These are phyloP conservation scores for Candida sp. DNA, from an alignment of 1,139 yeast species.

Conservation along the genomic window DNA sequence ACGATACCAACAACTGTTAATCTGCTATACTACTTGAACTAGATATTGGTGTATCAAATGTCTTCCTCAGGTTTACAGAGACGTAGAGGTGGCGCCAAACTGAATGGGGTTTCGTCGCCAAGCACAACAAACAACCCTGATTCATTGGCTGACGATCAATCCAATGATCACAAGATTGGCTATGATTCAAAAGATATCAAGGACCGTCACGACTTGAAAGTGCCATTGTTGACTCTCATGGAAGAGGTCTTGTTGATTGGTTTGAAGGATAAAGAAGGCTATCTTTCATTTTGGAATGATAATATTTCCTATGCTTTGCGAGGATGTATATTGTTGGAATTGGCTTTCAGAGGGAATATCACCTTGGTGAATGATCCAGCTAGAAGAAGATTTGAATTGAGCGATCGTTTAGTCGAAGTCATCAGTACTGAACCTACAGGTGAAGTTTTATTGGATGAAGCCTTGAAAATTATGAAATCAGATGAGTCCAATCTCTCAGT, in stretches of 20 bases:
- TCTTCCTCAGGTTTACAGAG: conserved; percentile 43
- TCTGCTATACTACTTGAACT: too few species aligned
- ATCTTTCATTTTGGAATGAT: conserved; percentile 97
- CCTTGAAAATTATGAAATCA: conserved; percentile 82
- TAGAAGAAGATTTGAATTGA: conserved; percentile 82
- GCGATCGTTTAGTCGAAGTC: conserved; percentile 87
- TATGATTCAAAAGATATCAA: conserved; percentile 74
- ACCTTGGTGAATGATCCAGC: conserved; percentile 90
- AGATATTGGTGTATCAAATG: conserved; percentile 11
- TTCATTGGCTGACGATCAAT: conserved; percentile 15
- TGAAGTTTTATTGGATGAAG: conserved; percentile 91
- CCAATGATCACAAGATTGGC: conserved; percentile 60
- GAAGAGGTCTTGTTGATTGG: conserved; percentile 95
- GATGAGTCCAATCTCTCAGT: conserved; percentile 82
- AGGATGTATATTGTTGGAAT: conserved; percentile 89
- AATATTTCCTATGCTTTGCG: conserved; percentile 94
- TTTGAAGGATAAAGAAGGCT: conserved; percentile 92
- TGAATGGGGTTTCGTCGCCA: conserved; percentile 10
- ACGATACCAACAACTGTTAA: too few species aligned
- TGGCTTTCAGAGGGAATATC: conserved; percentile 88
- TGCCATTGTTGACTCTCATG: conserved; percentile 85
- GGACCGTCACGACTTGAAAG: conserved; percentile 41
- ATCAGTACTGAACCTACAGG: conserved; percentile 88
- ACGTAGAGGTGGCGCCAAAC: conserved; percentile 41
- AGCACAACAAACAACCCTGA: conserved; percentile 6